These are phyloP conservation scores for Dothideomycetidae sp. DNA, from an alignment of 2,329 filamentous ascomycete species.

Conservation along the genomic window DNA sequence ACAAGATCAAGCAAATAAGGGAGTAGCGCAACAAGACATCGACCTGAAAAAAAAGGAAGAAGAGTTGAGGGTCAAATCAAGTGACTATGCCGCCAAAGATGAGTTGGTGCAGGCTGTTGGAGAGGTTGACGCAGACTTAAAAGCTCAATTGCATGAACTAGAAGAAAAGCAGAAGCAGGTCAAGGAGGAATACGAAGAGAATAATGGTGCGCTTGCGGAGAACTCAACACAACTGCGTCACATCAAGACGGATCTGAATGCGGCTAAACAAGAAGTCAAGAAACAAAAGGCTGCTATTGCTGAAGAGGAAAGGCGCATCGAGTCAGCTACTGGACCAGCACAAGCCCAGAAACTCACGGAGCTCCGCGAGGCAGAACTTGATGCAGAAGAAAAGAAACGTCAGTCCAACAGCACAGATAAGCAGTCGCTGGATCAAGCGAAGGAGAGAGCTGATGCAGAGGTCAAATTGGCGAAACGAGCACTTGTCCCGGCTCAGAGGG, in stretches of 20 bases:
- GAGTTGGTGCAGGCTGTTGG: constrained; percentile 26
- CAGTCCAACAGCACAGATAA: constrained; percentile 32
- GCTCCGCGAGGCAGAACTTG: constrained; percentile 38
- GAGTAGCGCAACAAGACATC: constrained; percentile 25
- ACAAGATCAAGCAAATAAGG: constrained; percentile 18
- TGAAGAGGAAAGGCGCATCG: constrained; percentile 46
- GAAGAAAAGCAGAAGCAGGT: constrained; percentile 34
- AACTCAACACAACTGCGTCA: constrained; percentile 45
- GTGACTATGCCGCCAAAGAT: constrained; percentile 31
- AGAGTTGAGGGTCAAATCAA: constrained; percentile 31
- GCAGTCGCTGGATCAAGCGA: constrained; percentile 24
- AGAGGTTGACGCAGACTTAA: constrained; percentile 20
- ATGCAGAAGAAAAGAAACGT: constrained; percentile 26
- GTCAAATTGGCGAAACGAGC: constrained; percentile 22
- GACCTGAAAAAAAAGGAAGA: constrained; percentile 36
- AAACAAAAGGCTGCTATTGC: constrained; percentile 33
- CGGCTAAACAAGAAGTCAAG: constrained; percentile 31
- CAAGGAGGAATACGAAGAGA: constrained; percentile 37
- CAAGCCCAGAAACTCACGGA: constrained; percentile 47
- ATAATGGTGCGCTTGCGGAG: constrained; percentile 15
- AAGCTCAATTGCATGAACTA: constrained; percentile 28
- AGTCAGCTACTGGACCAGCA: constrained; percentile 50
- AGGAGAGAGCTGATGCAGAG: constrained; percentile 23
- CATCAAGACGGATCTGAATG: constrained; percentile 45
- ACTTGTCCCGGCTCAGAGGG: constrained; percentile 19